phyloP scores from a whole-genome alignment of 2,329 filamentous ascomycete genomes.

The Alternaria brassicae region DNA sequence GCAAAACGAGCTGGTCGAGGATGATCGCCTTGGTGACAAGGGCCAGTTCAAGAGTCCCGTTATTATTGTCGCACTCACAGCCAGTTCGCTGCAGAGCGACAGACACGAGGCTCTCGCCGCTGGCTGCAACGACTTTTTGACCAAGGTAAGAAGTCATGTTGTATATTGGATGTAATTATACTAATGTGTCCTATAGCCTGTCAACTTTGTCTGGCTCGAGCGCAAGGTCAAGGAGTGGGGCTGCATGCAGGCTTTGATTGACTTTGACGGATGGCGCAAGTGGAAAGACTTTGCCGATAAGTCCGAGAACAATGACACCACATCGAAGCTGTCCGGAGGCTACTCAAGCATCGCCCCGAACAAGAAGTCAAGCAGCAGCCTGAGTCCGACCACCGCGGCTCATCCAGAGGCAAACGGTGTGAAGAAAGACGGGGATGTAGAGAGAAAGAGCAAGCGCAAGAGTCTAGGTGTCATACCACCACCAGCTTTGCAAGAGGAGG shows the following conservation, averaged over 20 bases:
- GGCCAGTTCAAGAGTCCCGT: slow-evolving; percentile 91
- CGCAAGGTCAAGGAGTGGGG: slow-evolving; percentile 99
- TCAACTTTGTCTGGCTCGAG: slow-evolving; percentile 97
- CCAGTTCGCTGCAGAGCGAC: slow-evolving; percentile 92
- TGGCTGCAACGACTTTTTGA: slow-evolving; percentile 97
- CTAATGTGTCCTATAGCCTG: slow-evolving; percentile 67
- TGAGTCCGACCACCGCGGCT: slow-evolving; percentile 25
- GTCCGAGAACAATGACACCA: slow-evolving; percentile 45
- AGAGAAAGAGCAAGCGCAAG: slow-evolving; percentile 45
- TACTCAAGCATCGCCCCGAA: slow-evolving; percentile 42
- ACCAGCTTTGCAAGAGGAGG: slow-evolving; percentile 36
- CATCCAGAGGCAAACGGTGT: slow-evolving; percentile 33
- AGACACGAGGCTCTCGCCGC: slow-evolving; percentile 92
- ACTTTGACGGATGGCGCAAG: slow-evolving; percentile 96
- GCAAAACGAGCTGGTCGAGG: slow-evolving; percentile 57
- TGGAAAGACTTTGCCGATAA: slow-evolving; percentile 80
- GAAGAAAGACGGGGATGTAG: slow-evolving; percentile 34
- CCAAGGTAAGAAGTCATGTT: slow-evolving; percentile 70
- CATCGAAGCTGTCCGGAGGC: slow-evolving; percentile 44
- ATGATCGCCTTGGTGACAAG: slow-evolving; percentile 72
- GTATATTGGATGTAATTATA: slow-evolving; percentile 16
- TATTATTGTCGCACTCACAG: slow-evolving; percentile 96
- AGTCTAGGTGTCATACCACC: slow-evolving; percentile 40
- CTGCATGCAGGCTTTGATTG: slow-evolving; percentile 98
- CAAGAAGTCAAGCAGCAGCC: slow-evolving; percentile 23